Conservation (phyloP, 768 basidiomycete genomes). For the Amylocystis lapponica region DNA sequence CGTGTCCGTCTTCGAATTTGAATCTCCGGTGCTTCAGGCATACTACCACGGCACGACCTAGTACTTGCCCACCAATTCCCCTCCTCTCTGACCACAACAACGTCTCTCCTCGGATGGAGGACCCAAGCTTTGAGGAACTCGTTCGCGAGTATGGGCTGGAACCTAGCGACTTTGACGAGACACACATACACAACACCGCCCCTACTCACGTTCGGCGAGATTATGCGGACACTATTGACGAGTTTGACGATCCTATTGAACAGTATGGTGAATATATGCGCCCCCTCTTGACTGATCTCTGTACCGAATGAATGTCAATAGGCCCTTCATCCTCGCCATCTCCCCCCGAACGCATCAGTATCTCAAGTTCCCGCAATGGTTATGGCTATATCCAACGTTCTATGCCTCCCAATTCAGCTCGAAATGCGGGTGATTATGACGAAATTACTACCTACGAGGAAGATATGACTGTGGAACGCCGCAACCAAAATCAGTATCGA, state of each 20-base stretch:
- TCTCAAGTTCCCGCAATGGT: slow-evolving; percentile 1
- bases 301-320: not conserved
- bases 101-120: slow-evolving; percentile 9
- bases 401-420: not conserved
- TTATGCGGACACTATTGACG: not conserved
- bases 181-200: slow-evolving; percentile 3
- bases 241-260: slow-evolving; percentile 13
- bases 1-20: slow-evolving; percentile 3
- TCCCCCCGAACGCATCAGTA: slow-evolving; percentile 24
- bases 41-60: slow-evolving; percentile 3
- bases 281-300: not conserved
- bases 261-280: slow-evolving; percentile 25
- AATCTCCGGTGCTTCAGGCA: slow-evolving; percentile 6
- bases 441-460: slow-evolving; percentile 1
- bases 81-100: not conserved
- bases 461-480: too few relatives aligned
- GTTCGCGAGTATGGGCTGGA: slow-evolving; percentile 15
- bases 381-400: slow-evolving; percentile 1
- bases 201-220: not conserved
- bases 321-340: slow-evolving; percentile 26
- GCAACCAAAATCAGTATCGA: not conserved
- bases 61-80: too few relatives aligned
- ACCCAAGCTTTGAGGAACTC: slow-evolving; percentile 7
- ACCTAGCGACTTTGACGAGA: slow-evolving; percentile 6
- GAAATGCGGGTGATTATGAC: not conserved